Evolutionary conservation across 1,139 yeast genomes (phyloP).

Genomic region (Sugiyamaella pinicola): DNA sequence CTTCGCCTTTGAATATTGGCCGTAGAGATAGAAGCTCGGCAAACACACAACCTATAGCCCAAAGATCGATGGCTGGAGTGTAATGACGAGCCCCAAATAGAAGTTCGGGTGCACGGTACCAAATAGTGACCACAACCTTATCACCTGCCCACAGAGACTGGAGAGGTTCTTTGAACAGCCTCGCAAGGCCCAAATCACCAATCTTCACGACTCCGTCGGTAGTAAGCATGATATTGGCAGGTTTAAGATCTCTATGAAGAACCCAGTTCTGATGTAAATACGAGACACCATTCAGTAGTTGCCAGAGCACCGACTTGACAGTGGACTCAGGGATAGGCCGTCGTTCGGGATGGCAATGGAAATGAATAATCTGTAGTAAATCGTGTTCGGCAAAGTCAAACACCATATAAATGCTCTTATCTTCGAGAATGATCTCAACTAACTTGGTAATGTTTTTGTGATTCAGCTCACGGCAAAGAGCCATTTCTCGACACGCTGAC

Average conservation of each 20-base stretch:
- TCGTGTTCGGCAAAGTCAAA: constrained; percentile 97
- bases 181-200: constrained; percentile 93
- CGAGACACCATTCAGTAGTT: constrained; percentile 85
- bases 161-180: constrained; percentile 84
- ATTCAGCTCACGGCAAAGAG: constrained; percentile 82
- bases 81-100: constrained; percentile 90
- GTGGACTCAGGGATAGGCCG: constrained; percentile 76
- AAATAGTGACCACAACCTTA: constrained; percentile 95
- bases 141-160: constrained; percentile 93
- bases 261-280: constrained; percentile 96
- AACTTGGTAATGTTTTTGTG: constrained; percentile 79
- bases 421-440: constrained; percentile 84
- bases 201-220: constrained; percentile 86
- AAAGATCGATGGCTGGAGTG: constrained; percentile 90
- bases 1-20: constrained; percentile 97
- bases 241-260: constrained; percentile 91
- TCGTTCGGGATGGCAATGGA: constrained; percentile 86
- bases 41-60: constrained; percentile 97
- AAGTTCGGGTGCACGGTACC: constrained; percentile 97
- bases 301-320: constrained; percentile 86
- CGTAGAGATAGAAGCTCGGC: constrained; percentile 87
- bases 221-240: constrained; percentile 97
- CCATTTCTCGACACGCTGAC: constrained; percentile 95
- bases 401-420: constrained; percentile 89
- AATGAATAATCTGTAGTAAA: constrained; percentile 86